Evolutionary conservation across 768 basidiomycete genomes (phyloP).

Genomic region (Suillus variegatus): DNA sequence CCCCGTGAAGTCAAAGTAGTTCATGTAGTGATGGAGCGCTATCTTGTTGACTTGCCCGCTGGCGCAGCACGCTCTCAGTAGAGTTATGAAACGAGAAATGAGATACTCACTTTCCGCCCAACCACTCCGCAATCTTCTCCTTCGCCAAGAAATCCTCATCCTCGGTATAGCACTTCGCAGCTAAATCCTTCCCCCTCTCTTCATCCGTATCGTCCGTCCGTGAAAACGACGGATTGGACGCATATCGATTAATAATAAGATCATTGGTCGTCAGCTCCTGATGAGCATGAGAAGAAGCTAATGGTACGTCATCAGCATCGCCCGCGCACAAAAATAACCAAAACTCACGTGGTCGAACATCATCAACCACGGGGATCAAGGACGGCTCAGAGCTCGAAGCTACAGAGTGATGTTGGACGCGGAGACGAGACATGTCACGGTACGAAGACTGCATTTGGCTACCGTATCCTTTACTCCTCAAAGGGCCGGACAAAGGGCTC

Average conservation of each 20-base stretch:
- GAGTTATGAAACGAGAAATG: slow-evolving; percentile 5
- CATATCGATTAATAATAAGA: slow-evolving; percentile 44
- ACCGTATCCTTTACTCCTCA: slow-evolving; percentile 43
- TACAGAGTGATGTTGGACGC: slow-evolving; percentile 67
- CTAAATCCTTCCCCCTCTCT: slow-evolving; percentile 67
- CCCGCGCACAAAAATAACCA: slow-evolving; percentile 18
- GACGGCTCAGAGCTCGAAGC: slow-evolving; percentile 87
- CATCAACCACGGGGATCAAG: slow-evolving; percentile 56
- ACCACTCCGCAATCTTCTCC: slow-evolving; percentile 96
- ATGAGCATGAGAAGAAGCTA: slow-evolving; percentile 39
- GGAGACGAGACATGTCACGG: slow-evolving; percentile 46
- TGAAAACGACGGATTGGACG: slow-evolving; percentile 37
- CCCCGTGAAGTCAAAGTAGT: slow-evolving; percentile 84
- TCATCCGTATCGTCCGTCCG: slow-evolving; percentile 62
- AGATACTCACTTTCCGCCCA: slow-evolving; percentile 85
- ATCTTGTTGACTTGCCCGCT: slow-evolving; percentile 78
- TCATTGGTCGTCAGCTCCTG: slow-evolving; percentile 60
- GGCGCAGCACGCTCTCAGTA: slow-evolving; percentile 11
- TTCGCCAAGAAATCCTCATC: slow-evolving; percentile 81
- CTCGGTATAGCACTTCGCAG: slow-evolving; percentile 80
- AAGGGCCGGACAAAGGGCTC: slow-evolving; percentile 47
- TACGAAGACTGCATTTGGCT: slow-evolving; percentile 38
- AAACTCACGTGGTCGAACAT: slow-evolving; percentile 48
- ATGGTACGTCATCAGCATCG: slow-evolving; percentile 9
- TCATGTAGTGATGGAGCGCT: slow-evolving; percentile 79